Evolutionary conservation across 2,329 filamentous ascomycete species (phyloP).

Genomic region (Emmonsiellopsis sp.): DNA sequence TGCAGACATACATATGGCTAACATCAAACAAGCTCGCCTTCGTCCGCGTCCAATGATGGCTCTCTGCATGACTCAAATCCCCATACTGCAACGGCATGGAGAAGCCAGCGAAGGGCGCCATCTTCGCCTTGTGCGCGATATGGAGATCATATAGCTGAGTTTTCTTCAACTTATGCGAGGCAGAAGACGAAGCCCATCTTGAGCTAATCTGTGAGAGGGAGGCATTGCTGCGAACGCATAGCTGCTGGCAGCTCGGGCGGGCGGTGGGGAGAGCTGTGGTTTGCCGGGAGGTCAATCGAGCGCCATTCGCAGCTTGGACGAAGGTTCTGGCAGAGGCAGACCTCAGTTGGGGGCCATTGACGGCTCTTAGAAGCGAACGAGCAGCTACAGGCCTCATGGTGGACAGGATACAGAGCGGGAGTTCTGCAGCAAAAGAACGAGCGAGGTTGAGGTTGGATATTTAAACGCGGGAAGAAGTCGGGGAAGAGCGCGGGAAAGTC

Average conservation of each 20-base stretch:
- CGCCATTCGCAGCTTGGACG: conserved; percentile 24
- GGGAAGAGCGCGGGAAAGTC: not conserved
- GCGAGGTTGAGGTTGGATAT: not conserved
- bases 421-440: not conserved
- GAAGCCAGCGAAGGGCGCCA: conserved; percentile 93
- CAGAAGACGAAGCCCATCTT: conserved; percentile 25
- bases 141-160: conserved; percentile 75
- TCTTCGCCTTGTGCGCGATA: conserved; percentile 70
- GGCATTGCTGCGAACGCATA: conserved; percentile 7
- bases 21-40: conserved; percentile 93
- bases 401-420: not conserved
- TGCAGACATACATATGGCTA: conserved; percentile 70
- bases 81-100: conserved; percentile 88
- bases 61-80: conserved; percentile 66
- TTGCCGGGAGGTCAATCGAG: conserved; percentile 8
- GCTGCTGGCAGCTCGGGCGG: conserved; percentile 13
- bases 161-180: conserved; percentile 22
- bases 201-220: conserved; percentile 12
- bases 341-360: conserved; percentile 20
- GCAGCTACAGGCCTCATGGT: conserved; percentile 9
- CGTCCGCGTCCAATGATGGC: conserved; percentile 79
- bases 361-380: conserved; percentile 23
- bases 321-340: conserved; percentile 15
- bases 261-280: conserved; percentile 16
- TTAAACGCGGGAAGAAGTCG: too few species aligned